phyloP scores from a whole-genome alignment of 345 rosid genomes.

The Gossypium mustelinum region DNA sequence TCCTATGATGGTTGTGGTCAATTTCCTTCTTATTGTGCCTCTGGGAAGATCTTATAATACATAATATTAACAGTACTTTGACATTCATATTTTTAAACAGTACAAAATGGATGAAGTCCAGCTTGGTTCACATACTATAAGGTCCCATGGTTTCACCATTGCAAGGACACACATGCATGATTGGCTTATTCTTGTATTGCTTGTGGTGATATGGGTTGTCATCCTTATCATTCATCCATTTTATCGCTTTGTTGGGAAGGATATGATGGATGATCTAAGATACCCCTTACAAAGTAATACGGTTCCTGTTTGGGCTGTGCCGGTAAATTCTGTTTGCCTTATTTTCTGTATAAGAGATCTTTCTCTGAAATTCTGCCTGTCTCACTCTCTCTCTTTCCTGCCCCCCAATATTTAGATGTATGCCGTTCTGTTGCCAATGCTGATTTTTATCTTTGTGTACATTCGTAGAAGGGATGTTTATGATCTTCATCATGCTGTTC shows the following conservation, averaged over 20 bases:
- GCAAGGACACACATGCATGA: slow-evolving; percentile 64
- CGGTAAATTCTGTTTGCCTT: slow-evolving; percentile 38
- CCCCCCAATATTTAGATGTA: slow-evolving; percentile 37
- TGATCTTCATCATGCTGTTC: slow-evolving; percentile 83
- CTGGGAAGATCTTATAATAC: slow-evolving; percentile 7
- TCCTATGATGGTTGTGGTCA: neutral
- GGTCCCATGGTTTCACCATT: slow-evolving; percentile 57
- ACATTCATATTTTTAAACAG: slow-evolving; percentile 24
- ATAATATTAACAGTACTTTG: neutral
- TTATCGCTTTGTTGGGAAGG: slow-evolving; percentile 81
- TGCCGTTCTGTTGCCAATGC: slow-evolving; percentile 58
- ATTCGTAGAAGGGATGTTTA: slow-evolving; percentile 67
- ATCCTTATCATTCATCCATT: slow-evolving; percentile 62
- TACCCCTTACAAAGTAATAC: slow-evolving; percentile 73
- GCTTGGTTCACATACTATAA: slow-evolving; percentile 49
- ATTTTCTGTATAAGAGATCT: neutral
- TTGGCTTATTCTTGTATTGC: slow-evolving; percentile 70
- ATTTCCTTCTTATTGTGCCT: neutral
- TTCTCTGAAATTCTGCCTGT: neutral
- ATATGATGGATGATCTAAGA: slow-evolving; percentile 85
- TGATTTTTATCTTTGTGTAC: slow-evolving; percentile 54
- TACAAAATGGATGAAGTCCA: slow-evolving; percentile 48
- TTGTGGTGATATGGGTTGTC: slow-evolving; percentile 36
- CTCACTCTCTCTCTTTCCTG: neutral
- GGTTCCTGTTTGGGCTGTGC: slow-evolving; percentile 77